Percentiles rank a stretch among this genome's conserved stretches.
Conservation (phyloP, 2,329 filamentous ascomycete genomes). For the Talaromyces sp. region DNA sequence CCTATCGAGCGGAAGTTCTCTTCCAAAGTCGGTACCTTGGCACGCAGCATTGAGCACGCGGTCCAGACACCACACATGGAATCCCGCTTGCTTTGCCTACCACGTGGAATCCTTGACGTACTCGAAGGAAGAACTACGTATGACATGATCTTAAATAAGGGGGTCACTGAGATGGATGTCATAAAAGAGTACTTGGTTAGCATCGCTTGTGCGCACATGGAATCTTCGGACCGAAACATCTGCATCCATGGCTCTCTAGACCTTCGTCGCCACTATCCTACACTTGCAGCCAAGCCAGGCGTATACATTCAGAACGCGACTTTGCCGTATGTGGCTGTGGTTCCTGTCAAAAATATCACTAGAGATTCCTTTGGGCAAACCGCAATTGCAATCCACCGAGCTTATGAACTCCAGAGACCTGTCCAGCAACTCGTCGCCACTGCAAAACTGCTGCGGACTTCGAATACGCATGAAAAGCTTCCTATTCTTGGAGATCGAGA, state of each 20-base stretch:
- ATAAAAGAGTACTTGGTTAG: neutral
- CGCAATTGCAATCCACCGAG: neutral
- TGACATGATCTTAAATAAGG: neutral
- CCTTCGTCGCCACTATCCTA: neutral
- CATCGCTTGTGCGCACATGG: neutral
- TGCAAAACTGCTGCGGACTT: neutral
- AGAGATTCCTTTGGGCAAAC: neutral
- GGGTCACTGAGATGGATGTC: slow-evolving; percentile 1
- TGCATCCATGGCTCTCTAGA: slow-evolving; percentile 1
- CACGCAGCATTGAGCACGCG: neutral
- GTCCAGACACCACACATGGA: neutral
- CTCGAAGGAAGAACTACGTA: neutral
- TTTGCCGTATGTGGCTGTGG: slow-evolving; percentile 1
- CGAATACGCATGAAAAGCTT: neutral
- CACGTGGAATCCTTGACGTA: neutral
- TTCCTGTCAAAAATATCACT: neutral
- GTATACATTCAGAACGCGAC: slow-evolving; percentile 1
- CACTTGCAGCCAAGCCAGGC: neutral
- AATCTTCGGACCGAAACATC: neutral
- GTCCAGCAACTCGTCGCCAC: neutral
- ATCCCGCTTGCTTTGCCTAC: neutral
- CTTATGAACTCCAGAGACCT: neutral
- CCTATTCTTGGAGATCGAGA: neutral
- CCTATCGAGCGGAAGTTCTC: neutral
- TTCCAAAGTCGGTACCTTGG: neutral